These are phyloP conservation scores for Colletotrichum sidae DNA, from an alignment of 2,329 filamentous ascomycete species.

Conservation along the genomic window DNA sequence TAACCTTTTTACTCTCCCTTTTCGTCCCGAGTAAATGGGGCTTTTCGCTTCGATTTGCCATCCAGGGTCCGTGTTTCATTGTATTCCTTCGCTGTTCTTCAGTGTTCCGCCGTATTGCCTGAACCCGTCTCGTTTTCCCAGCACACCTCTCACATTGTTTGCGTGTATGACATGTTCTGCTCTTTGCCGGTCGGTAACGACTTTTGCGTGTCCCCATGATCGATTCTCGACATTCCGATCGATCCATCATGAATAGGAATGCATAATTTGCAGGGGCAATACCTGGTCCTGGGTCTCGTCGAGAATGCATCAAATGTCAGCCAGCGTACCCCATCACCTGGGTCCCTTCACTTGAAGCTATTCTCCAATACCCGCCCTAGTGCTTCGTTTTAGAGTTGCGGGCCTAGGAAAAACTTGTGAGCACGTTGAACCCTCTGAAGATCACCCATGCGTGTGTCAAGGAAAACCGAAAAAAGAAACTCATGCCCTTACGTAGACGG, in stretches of 20 bases:
- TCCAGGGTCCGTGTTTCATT: slow-evolving; percentile 21
- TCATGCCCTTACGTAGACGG: too few species aligned
- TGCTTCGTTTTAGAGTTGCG: slow-evolving; percentile 29
- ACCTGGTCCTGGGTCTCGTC: slow-evolving; percentile 2
- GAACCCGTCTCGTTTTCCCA: neutral
- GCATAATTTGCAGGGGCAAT: neutral
- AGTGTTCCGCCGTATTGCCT: slow-evolving; percentile 1
- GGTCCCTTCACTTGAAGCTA: neutral
- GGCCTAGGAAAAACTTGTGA: slow-evolving; percentile 18
- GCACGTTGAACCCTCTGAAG: slow-evolving; percentile 20
- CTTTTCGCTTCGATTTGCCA: slow-evolving; percentile 1
- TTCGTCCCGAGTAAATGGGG: slow-evolving; percentile 1
- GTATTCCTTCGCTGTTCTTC: slow-evolving; percentile 16
- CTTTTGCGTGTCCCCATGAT: too few species aligned
- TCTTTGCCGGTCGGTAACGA: too few species aligned
- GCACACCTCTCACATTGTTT: too few species aligned
- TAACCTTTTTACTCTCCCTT: neutral
- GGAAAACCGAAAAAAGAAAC: slow-evolving; percentile 10
- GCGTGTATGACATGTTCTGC: too few species aligned
- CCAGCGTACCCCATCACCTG: neutral
- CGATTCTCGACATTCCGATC: too few species aligned
- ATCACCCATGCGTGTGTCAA: slow-evolving; percentile 33
- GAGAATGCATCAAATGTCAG: neutral
- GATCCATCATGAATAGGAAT: neutral
- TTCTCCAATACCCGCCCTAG: too few species aligned